Conservation (phyloP, 192 early-diverging fungal species). For the Jimgerdemannia flammicorona region DNA sequence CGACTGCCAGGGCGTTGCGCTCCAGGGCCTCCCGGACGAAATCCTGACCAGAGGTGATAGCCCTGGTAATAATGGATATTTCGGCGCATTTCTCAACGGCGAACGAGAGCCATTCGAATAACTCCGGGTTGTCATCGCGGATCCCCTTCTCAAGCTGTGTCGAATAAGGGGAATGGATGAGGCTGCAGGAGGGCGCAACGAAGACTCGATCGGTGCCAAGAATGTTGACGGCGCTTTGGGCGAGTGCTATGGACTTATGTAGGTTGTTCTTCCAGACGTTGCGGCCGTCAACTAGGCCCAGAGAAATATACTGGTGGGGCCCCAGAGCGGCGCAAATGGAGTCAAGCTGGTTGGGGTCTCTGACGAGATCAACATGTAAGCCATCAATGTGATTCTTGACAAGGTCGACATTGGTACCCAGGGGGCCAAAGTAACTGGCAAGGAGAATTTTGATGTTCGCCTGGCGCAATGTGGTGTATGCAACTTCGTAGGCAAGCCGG, state of each 20-base stretch:
- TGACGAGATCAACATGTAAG: conserved; percentile 90
- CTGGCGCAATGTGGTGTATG: conserved; percentile 59
- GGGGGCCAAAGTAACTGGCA: conserved; percentile 92
- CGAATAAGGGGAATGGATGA: conserved; percentile 91
- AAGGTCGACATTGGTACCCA: conserved; percentile 72
- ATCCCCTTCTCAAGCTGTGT: conserved; percentile 73
- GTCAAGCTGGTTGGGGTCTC: conserved; percentile 78
- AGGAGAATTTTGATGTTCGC: conserved; percentile 68
- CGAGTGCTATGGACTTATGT: conserved; percentile 61
- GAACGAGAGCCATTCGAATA: conserved; percentile 92
- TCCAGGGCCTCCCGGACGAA: conserved; percentile 64
- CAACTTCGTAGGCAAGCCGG: conserved; percentile 51
- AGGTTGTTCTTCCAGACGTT: conserved; percentile 98
- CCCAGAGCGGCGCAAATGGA: conserved; percentile 53
- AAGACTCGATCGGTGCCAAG: conserved; percentile 75
- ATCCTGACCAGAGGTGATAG: conserved; percentile 44
- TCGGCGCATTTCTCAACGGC: conserved; percentile 91
- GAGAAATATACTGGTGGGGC: conserved; percentile 62
- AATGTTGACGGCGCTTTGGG: conserved; percentile 59
- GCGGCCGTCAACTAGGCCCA: conserved; percentile 93
- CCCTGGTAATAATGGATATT: conserved; percentile 64
- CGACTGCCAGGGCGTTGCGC: conserved; percentile 66
- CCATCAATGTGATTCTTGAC: conserved; percentile 76
- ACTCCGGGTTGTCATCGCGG: conserved; percentile 63
- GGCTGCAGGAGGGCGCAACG: conserved; percentile 86